Percentiles rank a stretch among this genome's conserved stretches.
phyloP scores from a whole-genome alignment of 768 basidiomycete genomes.

The Amanita exitialis region DNA sequence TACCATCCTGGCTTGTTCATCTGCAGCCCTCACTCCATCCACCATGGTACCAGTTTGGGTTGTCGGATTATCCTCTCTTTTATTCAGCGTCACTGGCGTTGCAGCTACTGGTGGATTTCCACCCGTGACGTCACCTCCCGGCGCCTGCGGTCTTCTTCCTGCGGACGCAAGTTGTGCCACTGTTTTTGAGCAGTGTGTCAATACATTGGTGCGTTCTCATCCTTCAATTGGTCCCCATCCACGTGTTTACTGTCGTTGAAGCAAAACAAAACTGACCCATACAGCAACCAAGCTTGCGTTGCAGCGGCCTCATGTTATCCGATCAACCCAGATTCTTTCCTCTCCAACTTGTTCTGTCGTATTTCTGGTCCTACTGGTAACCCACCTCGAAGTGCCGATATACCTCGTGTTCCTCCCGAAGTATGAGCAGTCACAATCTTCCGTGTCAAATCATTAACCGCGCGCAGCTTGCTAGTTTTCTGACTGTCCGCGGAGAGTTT shows the following conservation, averaged over 20 bases:
- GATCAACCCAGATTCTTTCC: conserved; percentile 7
- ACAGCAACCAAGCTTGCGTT: conserved; percentile 7
- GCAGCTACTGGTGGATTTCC: conserved; percentile 9
- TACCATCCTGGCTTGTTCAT: too few species aligned
- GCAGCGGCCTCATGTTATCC: conserved; percentile 11
- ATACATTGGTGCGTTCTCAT: conserved; percentile 1
- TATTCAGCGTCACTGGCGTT: not conserved
- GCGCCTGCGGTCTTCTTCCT: conserved; percentile 8
- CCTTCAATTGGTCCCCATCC: too few species aligned
- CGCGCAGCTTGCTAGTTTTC: conserved; percentile 4
- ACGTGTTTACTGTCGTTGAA: not conserved
- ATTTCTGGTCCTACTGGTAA: conserved; percentile 4
- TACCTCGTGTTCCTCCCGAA: not conserved
- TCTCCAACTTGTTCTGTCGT: conserved; percentile 8
- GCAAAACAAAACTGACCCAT: conserved; percentile 5
- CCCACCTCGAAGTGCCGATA: not conserved
- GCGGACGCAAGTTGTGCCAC: conserved; percentile 9
- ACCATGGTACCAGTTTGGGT: not conserved
- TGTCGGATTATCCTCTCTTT: not conserved
- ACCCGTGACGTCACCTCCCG: conserved; percentile 7
- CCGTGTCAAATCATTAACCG: not conserved
- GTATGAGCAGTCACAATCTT: not conserved
- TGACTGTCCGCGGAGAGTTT: not conserved
- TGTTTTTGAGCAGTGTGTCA: conserved; percentile 8
- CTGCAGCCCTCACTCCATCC: too few species aligned